A percentile compares a stretch with the other conserved stretches of the same genome.
These are phyloP conservation scores for Cutaneotrichosporon cavernicola DNA, from an alignment of 1,284 basidiomycete genomes.

Conservation along the genomic window DNA sequence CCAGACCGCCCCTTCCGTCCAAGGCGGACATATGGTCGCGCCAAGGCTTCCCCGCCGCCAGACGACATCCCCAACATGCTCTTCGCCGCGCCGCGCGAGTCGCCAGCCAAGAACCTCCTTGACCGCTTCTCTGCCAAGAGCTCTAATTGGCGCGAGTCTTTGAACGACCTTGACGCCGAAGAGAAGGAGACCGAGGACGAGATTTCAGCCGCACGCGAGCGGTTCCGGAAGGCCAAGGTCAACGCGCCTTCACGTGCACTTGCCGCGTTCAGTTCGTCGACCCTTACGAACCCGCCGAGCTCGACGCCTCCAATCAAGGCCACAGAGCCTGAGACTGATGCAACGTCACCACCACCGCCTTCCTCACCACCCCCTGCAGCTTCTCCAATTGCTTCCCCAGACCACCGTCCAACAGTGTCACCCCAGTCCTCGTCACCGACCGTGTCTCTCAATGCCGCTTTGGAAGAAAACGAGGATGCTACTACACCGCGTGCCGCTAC, in stretches of 20 bases:
- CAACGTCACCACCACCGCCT: not conserved
- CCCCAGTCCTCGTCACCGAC: no score
- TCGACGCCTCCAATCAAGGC: not conserved
- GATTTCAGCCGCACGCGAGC: not conserved
- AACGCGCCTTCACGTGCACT: not conserved
- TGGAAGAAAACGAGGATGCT: not conserved
- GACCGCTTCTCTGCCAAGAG: not conserved
- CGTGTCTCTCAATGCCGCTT: no score
- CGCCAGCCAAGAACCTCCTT: not conserved
- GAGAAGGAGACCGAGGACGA: not conserved
- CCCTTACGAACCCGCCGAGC: not conserved
- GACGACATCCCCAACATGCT: not conserved
- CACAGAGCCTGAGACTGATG: not conserved
- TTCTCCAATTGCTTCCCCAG: no score
- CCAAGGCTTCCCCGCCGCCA: not conserved
- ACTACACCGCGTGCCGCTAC: no score
- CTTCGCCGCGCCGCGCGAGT: not conserved
- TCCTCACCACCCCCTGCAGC: not conserved
- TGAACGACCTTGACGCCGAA: not conserved
- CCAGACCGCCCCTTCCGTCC: not conserved
- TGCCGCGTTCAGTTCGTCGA: not conserved
- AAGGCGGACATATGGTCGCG: constrained; percentile 6
- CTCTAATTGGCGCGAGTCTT: constrained; percentile 3
- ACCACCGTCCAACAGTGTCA: no score
- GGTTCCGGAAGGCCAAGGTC: not conserved